These are phyloP conservation scores for Ailanthus altissimus DNA, from an alignment of 345 rosid genomes.

Conservation along the genomic window DNA sequence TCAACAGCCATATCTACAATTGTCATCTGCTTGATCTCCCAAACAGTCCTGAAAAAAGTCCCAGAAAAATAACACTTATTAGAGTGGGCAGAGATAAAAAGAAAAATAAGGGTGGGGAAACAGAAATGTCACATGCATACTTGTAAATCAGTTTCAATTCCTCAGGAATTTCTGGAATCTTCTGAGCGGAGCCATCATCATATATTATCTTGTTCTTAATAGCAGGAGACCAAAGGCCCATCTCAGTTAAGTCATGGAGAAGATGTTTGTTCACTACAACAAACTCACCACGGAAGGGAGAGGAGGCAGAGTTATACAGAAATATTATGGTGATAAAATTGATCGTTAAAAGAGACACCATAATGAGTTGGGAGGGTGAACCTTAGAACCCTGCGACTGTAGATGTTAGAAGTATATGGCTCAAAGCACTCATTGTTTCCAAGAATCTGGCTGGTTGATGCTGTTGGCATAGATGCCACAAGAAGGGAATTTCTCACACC, in stretches of 20 bases:
- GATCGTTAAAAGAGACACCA: not conserved
- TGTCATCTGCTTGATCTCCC: conserved; percentile 95
- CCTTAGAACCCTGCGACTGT: conserved; percentile 91
- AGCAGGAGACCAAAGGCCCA: conserved; percentile 84
- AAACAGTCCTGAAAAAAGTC: conserved; percentile 61
- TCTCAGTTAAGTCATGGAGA: conserved; percentile 86
- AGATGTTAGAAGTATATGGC: conserved; percentile 90
- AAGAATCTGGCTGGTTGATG: conserved; percentile 95
- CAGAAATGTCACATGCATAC: conserved; percentile 33
- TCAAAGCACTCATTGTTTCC: conserved; percentile 95
- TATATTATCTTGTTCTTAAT: conserved; percentile 79
- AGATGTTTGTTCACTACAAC: conserved; percentile 98
- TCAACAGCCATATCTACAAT: conserved; percentile 90
- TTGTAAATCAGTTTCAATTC: conserved; percentile 74
- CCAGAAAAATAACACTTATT: not conserved
- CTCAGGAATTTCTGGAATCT: conserved; percentile 68
- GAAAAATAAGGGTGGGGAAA: too few relatives aligned
- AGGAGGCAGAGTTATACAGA: not conserved
- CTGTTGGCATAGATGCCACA: conserved; percentile 96
- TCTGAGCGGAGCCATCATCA: conserved; percentile 76
- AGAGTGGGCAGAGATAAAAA: not conserved
- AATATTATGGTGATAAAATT: not conserved
- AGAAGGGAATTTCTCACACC: conserved; percentile 94
- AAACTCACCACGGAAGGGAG: conserved; percentile 74
- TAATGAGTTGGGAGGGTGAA: conserved; percentile 18